Evolutionary conservation across 1,139 yeast species (phyloP), one percentile per base, ranked within the genome.

Genomic region (Pneumocystis canis): DNA sequence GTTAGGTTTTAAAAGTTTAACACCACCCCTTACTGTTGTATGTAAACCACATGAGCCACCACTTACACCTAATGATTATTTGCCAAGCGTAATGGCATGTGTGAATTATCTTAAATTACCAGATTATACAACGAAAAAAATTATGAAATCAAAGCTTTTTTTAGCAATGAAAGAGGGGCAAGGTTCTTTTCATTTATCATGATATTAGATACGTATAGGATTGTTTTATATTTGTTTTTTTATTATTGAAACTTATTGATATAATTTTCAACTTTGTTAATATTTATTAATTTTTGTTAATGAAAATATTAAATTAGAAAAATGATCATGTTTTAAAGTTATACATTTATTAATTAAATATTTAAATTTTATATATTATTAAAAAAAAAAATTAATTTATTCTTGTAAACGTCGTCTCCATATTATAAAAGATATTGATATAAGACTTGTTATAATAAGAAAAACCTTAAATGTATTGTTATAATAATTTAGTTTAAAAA

Each of bases 41-140:
- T 77, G 89, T 67, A 89, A 89, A 70, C 84, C 80, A 63, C 81
- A 86, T 9, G 96, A 90, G 65, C 83, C 82, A 0, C 70, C 74
- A 28, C 72, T 81, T 61, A 74, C 76, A 25, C 82, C 89, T n/a
- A 96, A 92, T 73, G 90, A 85, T 67, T 89, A 86, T 70, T 77
- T 92, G 65, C 98, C 98, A 1, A 89, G 96, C 75, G 98, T 92
- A 2, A 92, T 92, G 98, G 92, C 98, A 0, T 92, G 98, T 77
- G 97, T 95, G 5, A 92, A 92, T 72, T 92, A 92, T 71, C 79
- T 92, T 68, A 92, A 92, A 73, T 76, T 92, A 35, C 98, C 98
- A 1, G 82, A 85, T 66, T 92, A 92, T 71, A 80, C 89, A 1
- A 76, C 81, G 35, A 79, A 78, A 66, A 83, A 78, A 37, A 74